phyloP scores from a whole-genome alignment of 2,329 filamentous ascomycete species.

The Talaromyces rugulosus region DNA sequence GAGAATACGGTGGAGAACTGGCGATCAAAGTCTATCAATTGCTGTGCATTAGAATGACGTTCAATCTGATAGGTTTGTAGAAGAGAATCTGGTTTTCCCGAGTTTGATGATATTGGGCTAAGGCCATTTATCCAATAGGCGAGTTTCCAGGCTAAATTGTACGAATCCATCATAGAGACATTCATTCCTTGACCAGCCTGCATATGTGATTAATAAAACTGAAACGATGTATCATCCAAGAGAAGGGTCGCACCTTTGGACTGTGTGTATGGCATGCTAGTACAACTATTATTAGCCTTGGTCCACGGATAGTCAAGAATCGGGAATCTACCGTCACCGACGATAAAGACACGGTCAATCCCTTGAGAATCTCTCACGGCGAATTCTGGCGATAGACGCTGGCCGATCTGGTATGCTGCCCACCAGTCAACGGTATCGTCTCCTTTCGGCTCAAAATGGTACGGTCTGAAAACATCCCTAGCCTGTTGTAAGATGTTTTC shows the following conservation, averaged over 20 bases:
- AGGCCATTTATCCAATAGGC: slow-evolving; percentile 36
- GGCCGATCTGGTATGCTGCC: slow-evolving; percentile 72
- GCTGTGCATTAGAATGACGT: slow-evolving; percentile 32
- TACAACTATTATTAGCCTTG: too few species aligned
- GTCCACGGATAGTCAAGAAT: too few species aligned
- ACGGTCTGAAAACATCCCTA: slow-evolving; percentile 62
- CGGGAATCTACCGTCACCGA: slow-evolving; percentile 53
- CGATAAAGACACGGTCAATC: slow-evolving; percentile 67
- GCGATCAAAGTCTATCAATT: slow-evolving; percentile 38
- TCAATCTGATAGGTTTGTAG: slow-evolving; percentile 34
- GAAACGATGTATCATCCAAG: too few species aligned
- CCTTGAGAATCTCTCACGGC: slow-evolving; percentile 61
- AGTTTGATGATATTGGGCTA: slow-evolving; percentile 17
- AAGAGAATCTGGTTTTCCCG: slow-evolving; percentile 23
- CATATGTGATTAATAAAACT: too few species aligned
- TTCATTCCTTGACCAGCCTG: slow-evolving; percentile 25
- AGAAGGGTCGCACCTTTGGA: slow-evolving; percentile 47
- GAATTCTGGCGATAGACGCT: slow-evolving; percentile 51
- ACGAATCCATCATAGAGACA: slow-evolving; percentile 49
- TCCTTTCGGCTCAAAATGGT: slow-evolving; percentile 57
- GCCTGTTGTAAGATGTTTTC: slow-evolving; percentile 62
- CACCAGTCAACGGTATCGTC: slow-evolving; percentile 66
- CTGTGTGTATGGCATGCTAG: slow-evolving; percentile 72
- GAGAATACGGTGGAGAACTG: slow-evolving; percentile 25
- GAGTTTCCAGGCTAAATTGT: slow-evolving; percentile 56